Conservation (phyloP, 2,329 filamentous ascomycete genomes). For the Trichoderma cornu-damae region DNA sequence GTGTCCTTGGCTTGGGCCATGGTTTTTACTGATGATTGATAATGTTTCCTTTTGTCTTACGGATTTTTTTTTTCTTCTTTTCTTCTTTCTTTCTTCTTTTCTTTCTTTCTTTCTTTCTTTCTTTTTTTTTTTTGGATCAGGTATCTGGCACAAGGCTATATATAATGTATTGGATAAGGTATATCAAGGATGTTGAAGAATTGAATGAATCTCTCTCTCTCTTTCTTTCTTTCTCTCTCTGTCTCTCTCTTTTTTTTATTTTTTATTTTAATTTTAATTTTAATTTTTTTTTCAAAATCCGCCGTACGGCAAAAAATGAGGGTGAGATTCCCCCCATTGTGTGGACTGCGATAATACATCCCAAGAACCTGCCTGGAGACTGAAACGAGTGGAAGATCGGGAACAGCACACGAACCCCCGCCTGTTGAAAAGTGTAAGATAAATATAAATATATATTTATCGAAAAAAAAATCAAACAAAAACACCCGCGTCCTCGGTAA, state of each 20-base stretch:
- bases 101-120: no score
- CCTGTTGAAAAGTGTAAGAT: no score
- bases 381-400: background rate
- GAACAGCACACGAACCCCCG: conserved; percentile 14
- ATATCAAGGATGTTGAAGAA: background rate
- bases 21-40: background rate
- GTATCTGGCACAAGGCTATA: background rate
- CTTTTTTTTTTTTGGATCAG: background rate
- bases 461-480: background rate
- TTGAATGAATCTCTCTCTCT: background rate
- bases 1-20: conserved; percentile 2
- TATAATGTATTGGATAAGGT: no score
- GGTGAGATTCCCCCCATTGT: no score
- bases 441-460: background rate
- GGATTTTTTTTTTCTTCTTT: background rate
- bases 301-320: no score
- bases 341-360: no score
- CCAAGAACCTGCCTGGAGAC: no score
- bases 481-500: background rate
- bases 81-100: no score
- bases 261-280: background rate
- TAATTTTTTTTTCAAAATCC: background rate
- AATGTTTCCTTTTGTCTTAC: background rate
- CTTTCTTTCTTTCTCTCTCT: no score
- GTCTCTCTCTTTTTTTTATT: no score